Base-by-base conservation (phyloP, 2,329 filamentous ascomycete genomes). In the Blastomyces emzantsi region DNA sequence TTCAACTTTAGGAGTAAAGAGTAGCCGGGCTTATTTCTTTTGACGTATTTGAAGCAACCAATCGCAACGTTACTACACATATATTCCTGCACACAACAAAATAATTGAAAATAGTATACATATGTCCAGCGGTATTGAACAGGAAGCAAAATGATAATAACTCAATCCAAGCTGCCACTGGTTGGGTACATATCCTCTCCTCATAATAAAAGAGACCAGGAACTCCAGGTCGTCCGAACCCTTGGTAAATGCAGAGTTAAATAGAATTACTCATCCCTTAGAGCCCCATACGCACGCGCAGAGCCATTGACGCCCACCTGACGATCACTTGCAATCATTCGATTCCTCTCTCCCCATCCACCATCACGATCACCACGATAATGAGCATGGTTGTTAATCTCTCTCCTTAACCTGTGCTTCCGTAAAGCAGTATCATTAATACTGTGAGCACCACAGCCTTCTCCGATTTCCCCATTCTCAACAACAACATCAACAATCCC, bases 391-490 rank as follows among this genome's bases (percentile, higher is more conserved):
- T 41, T 17, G 11, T 9, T 11, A 22, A 43, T 25, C 11, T 25
- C 55, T n/a, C 36, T 57, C 39, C 54, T 36, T 8, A 17, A 8
- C 55, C 43, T 25, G 8, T 30, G 36, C 30, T 60, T 55, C 28
- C 17, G 17, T 15, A 51, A 15, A 22, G 52, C 22, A 17, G n/a
- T 28, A 43, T 33, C 22, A 13, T 30, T 52, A 52, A 13, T 51
- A 19, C 41, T n/a, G 28, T n/a, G 59, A 62, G 56, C 67, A 54
- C 39, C 60, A 30, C 11, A 22, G 4, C 36, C 15, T 25, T 51
- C 36, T 25, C 55, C 55, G 2, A 55, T 17, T 17, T 47, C 45
- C 73, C 70, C 62, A 51, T 43, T 47, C 47, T 60, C 62, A 54
- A 60, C 57, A 55, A 59, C 57, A 11, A 52, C 49, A 30, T 60